phyloP scores from a whole-genome alignment of 2,329 filamentous ascomycete species.

The Plenodomus biglobosus region DNA sequence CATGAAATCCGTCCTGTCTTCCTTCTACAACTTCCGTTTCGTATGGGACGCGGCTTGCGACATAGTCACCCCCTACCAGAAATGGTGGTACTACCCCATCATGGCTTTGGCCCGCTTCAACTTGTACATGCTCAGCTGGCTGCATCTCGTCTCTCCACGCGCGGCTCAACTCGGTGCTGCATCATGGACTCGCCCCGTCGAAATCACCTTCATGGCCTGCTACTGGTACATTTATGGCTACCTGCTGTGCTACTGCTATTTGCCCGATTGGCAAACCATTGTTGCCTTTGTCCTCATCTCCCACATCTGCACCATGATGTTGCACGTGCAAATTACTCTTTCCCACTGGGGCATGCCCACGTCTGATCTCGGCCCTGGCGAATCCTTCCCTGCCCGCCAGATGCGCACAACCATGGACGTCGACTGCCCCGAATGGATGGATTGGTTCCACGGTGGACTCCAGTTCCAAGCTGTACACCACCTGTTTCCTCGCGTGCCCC shows the following conservation, averaged over 20 bases:
- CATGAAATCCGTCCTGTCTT: constrained; percentile 70
- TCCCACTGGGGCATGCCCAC: constrained; percentile 96
- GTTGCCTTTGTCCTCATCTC: constrained; percentile 76
- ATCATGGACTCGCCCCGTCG: constrained; percentile 82
- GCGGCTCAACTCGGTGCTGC: constrained; percentile 75
- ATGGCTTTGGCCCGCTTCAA: constrained; percentile 84
- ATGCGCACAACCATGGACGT: constrained; percentile 92
- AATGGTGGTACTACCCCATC: constrained; percentile 81
- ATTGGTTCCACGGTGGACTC: constrained; percentile 84
- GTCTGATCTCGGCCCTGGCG: constrained; percentile 75
- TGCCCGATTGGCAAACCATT: constrained; percentile 69
- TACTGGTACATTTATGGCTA: constrained; percentile 92
- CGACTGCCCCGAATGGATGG: constrained; percentile 83
- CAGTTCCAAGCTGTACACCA: constrained; percentile 92
- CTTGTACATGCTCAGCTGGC: constrained; percentile 79
- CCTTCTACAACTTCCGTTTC: constrained; percentile 83
- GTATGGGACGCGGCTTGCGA: constrained; percentile 73
- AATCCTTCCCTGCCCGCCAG: constrained; percentile 90
- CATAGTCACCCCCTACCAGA: constrained; percentile 70
- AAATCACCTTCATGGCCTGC: constrained; percentile 71
- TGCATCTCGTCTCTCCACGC: constrained; percentile 69
- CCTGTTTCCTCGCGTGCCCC: constrained; percentile 77
- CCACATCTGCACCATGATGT: constrained; percentile 76
- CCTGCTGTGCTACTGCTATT: constrained; percentile 69
- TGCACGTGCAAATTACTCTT: constrained; percentile 88